Percentiles rank a stretch among this genome's conserved stretches.
phyloP scores from a whole-genome alignment of 257 asterid species.

The Solanum megistacrolobum region DNA sequence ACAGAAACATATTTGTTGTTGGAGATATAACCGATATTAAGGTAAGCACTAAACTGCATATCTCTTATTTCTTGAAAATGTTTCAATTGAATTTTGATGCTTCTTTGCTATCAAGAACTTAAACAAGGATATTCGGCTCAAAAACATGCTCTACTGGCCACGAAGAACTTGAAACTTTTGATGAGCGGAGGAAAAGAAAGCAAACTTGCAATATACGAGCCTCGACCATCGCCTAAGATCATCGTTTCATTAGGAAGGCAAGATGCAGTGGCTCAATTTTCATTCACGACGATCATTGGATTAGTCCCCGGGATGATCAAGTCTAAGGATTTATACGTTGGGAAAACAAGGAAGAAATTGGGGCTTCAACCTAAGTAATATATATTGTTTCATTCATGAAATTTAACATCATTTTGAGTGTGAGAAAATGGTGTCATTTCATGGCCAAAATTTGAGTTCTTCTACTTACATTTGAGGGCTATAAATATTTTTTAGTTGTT shows the following conservation, averaged over 20 bases:
- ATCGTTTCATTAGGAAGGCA: constrained; percentile 33
- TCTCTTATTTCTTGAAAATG: no score
- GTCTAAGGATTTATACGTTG: constrained; percentile 73
- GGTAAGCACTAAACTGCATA: neutral
- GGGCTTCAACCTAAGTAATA: constrained; percentile 34
- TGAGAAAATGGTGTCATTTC: no score
- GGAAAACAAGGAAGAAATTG: constrained; percentile 58
- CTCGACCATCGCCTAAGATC: constrained; percentile 26
- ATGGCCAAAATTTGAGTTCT: no score
- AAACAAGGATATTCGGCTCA: constrained; percentile 76
- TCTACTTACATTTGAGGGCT: no score
- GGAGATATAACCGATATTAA: no score
- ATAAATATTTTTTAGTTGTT: no score
- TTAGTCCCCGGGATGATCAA: constrained; percentile 74
- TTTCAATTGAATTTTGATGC: neutral
- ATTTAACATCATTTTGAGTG: no score
- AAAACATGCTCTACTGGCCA: constrained; percentile 31
- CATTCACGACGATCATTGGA: constrained; percentile 58
- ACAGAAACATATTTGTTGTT: no score
- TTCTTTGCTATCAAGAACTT: constrained; percentile 30
- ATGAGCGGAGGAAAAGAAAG: no score
- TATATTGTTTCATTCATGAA: no score
- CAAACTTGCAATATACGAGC: constrained; percentile 53
- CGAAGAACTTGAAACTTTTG: no score
- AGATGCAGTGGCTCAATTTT: constrained; percentile 74